These are phyloP conservation scores for Quercus aquifolioides DNA, from an alignment of 306 rosid genomes.

Conservation along the genomic window DNA sequence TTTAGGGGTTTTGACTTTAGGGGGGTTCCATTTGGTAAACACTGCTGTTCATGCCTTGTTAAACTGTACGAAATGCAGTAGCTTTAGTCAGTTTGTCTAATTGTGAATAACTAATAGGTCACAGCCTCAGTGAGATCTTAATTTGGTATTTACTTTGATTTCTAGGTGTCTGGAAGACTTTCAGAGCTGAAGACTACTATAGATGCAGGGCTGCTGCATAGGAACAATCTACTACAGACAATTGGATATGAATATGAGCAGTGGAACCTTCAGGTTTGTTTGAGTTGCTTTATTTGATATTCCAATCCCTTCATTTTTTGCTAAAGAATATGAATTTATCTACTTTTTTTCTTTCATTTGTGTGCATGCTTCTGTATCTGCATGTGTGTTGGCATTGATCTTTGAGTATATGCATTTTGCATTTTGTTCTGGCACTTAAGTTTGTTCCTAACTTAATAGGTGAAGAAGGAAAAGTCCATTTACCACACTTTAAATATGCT, in stretches of 20 bases:
- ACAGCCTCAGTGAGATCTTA: conserved; percentile 12
- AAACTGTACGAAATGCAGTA: background rate
- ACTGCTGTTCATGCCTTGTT: background rate
- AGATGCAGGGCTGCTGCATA: conserved; percentile 64
- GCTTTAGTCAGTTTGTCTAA: background rate
- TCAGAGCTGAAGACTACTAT: conserved; percentile 77
- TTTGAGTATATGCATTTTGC: conserved; percentile 20
- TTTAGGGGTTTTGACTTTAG: background rate
- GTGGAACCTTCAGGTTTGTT: conserved; percentile 78
- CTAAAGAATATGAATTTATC: conserved; percentile 5
- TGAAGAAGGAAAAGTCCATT: conserved; percentile 71
- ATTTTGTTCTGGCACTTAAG: conserved; percentile 21
- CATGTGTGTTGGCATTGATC: conserved; percentile 16
- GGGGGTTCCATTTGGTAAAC: background rate
- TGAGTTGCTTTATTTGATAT: conserved; percentile 8
- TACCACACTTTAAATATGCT: conserved; percentile 86
- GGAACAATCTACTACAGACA: conserved; percentile 56
- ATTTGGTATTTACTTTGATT: conserved; percentile 19
- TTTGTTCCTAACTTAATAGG: conserved; percentile 38
- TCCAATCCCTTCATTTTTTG: conserved; percentile 3
- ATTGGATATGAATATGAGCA: conserved; percentile 68
- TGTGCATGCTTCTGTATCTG: background rate
- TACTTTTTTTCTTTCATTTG: background rate
- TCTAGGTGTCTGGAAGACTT: conserved; percentile 71
- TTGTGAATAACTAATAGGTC: conserved; percentile 10